Conservation (phyloP, 1,139 yeast genomes). For the Yamadazyma diospyri region DNA sequence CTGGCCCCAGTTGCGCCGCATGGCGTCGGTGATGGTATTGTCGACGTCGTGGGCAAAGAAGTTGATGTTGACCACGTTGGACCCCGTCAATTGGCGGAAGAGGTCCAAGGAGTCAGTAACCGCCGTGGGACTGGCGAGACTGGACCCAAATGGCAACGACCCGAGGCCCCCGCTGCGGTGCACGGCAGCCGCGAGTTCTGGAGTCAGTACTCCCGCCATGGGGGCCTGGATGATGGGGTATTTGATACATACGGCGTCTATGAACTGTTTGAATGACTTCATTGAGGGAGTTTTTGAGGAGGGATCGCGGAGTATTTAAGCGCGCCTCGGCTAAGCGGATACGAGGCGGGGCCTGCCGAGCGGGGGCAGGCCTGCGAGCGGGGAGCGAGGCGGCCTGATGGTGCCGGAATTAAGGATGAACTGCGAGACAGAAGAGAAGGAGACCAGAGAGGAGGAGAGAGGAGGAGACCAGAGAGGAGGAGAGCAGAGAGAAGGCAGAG, state of each 20-base stretch:
- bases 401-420: no score
- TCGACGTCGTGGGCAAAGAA: constrained; percentile 42
- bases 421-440: no score
- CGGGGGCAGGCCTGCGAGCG: no score
- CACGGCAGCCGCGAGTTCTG: constrained; percentile 36
- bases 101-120: constrained; percentile 14
- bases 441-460: no score
- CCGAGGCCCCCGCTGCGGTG: constrained; percentile 43
- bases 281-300: no score
- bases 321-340: no score
- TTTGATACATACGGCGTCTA: constrained; percentile 9
- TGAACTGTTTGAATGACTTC: constrained; percentile 10
- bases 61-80: constrained; percentile 37
- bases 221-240: constrained; percentile 49
- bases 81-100: constrained; percentile 12
- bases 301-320: no score
- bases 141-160: constrained; percentile 39
- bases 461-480: no score
- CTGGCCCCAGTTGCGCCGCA: constrained; percentile 23
- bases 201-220: constrained; percentile 51
- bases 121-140: constrained; percentile 18
- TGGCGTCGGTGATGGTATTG: constrained; percentile 11
- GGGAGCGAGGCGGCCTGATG: no score
- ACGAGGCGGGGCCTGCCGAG: no score
- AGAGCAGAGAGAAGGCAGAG: no score